Evolutionary conservation across 2,329 filamentous ascomycete species (phyloP), one percentile per base, ranked within the genome.

Genomic region (Aspergillus sp.): DNA sequence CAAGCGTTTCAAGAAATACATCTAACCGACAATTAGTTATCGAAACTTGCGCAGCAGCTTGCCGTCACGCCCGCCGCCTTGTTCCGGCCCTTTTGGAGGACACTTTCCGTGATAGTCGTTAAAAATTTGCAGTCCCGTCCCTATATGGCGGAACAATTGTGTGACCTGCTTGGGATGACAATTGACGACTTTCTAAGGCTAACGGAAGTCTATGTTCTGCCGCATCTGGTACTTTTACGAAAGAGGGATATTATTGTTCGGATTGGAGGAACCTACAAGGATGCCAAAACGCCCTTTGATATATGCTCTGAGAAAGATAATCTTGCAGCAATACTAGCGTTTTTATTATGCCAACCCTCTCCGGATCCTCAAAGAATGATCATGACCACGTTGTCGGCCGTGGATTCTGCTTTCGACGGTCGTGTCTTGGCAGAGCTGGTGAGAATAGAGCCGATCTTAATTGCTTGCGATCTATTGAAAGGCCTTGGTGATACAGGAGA

Each of bases 81-180:
- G 0, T 88, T 98, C 56, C 86, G 88, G 55, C 92, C 93, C 0
- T 98, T 92, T 72, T 98, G 93, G 93, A 85, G 86, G 63, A 93
- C 85, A 30, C 80, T 99, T 44, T 93, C 91, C 0, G 89, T 93
- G 58, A 84, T 88, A 49, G 87, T 91, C 2, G 88, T 95, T 26
- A 93, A 92, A 70, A 91, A 96, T 65, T 82, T 98, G 59, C 82
- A 88, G 20, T 82, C 84, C 48, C 85, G 89, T 47, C 93, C 95
- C n/a, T 90, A 95, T 66, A 89, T 93, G 68, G 88, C 87, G 47
- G 86, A 90, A 55, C 83, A 89, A 44, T 81, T 98, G 48, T 91
- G 92, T 22, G 91, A 96, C 62, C 76, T 98, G 30, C 80, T 97
- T 38, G 86, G 88, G 51, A 88, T 91, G 68, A 88, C 85, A 39